Conservation (phyloP, 345 rosid species). For the Syzygium oleosum region DNA sequence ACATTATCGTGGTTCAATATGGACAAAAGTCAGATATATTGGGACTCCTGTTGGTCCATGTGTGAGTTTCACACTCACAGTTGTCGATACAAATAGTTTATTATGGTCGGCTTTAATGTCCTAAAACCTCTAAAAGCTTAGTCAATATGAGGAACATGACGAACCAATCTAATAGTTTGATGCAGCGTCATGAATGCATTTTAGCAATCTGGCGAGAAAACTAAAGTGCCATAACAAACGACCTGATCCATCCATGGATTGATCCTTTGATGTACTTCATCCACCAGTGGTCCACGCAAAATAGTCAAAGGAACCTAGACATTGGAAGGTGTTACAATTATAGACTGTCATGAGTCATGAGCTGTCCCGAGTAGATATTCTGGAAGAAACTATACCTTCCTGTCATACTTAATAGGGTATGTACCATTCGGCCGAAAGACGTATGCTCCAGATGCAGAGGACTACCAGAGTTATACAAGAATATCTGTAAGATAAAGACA, state of each 20-base stretch:
- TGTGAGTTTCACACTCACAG: not conserved
- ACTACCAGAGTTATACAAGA: not conserved
- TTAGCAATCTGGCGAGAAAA: not conserved
- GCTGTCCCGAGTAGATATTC: not conserved
- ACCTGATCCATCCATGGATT: slow-evolving; percentile 93
- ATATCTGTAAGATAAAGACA: not conserved
- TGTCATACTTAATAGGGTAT: slow-evolving; percentile 39
- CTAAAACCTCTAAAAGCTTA: not conserved
- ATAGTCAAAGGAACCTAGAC: slow-evolving; percentile 64
- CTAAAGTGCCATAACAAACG: not conserved
- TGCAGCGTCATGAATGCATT: not conserved
- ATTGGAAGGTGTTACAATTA: not conserved
- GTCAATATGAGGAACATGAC: not conserved
- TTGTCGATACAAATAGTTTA: not conserved
- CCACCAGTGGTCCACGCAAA: slow-evolving; percentile 58
- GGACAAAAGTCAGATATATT: not conserved
- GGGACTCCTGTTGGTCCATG: not conserved
- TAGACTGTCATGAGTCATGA: not conserved
- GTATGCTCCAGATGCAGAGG: slow-evolving; percentile 66
- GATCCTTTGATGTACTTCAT: slow-evolving; percentile 79
- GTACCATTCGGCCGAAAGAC: slow-evolving; percentile 91
- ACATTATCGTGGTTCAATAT: not conserved
- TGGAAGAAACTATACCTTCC: slow-evolving; percentile 33
- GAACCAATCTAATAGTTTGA: not conserved
- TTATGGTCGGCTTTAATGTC: not conserved